Evolutionary conservation across 495 filamentous ascomycete genomes (phyloP).

Genomic region (Penicillium ucsense): DNA sequence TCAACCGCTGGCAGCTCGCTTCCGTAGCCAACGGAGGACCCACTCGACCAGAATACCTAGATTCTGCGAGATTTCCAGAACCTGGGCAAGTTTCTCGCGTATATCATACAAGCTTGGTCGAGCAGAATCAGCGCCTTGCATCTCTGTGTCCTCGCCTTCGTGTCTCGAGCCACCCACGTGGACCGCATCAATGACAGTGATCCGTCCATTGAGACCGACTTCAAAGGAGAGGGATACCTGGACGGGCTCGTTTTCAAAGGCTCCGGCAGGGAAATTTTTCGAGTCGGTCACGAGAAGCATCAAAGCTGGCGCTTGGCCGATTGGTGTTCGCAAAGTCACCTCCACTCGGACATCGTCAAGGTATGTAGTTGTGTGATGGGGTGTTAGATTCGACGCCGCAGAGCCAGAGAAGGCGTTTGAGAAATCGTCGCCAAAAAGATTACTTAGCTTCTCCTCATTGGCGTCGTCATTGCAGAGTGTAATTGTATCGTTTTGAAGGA

Average conservation of each 20-base stretch:
- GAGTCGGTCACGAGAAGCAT: slow-evolving; percentile 33
- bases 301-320: slow-evolving; percentile 33
- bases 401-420: background rate
- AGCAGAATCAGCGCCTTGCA: slow-evolving; percentile 13
- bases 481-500: slow-evolving; percentile 12
- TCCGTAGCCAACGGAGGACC: slow-evolving; percentile 26
- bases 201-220: slow-evolving; percentile 51
- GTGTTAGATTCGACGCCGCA: background rate
- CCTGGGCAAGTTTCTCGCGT: slow-evolving; percentile 27
- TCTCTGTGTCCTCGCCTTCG: slow-evolving; percentile 11
- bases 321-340: slow-evolving; percentile 35
- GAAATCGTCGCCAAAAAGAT: slow-evolving; percentile 14
- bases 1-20: slow-evolving; percentile 16
- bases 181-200: slow-evolving; percentile 35
- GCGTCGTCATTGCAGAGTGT: slow-evolving; percentile 34
- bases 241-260: slow-evolving; percentile 1
- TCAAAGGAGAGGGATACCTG: slow-evolving; percentile 41
- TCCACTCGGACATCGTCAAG: slow-evolving; percentile 31
- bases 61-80: slow-evolving; percentile 41
- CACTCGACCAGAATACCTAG: slow-evolving; percentile 53
- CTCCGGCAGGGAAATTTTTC: background rate
- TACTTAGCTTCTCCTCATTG: slow-evolving; percentile 26
- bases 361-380: background rate
- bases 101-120: slow-evolving; percentile 25
- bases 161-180: slow-evolving; percentile 16